Evolutionary conservation across 495 filamentous ascomycete species (phyloP).

Genomic region (Echria macrotheca): DNA sequence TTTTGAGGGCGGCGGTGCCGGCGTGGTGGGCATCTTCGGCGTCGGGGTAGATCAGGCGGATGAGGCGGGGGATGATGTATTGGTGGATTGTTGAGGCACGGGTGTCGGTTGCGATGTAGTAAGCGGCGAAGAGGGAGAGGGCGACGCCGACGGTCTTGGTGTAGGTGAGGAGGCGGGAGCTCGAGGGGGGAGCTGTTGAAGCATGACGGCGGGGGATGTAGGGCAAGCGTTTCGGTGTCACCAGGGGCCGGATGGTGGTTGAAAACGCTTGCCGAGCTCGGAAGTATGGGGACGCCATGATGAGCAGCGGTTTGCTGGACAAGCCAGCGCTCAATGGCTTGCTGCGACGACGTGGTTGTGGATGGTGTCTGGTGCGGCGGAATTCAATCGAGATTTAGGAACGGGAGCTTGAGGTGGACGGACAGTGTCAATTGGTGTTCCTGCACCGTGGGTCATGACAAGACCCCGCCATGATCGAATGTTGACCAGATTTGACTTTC

Average conservation of each 20-base stretch:
- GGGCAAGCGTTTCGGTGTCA: too few relatives aligned
- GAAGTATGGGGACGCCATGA: slow-evolving; percentile 34
- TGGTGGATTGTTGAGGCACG: slow-evolving; percentile 79
- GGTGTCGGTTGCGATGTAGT: slow-evolving; percentile 84
- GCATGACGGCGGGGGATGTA: slow-evolving; percentile 9
- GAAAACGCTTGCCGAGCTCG: slow-evolving; percentile 28
- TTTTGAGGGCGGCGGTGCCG: slow-evolving; percentile 63
- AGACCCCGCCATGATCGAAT: too few relatives aligned
- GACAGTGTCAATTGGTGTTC: too few relatives aligned
- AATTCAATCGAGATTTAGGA: too few relatives aligned
- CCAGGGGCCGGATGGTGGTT: slow-evolving; percentile 26
- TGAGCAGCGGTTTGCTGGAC: slow-evolving; percentile 23
- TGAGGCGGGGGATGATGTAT: slow-evolving; percentile 68
- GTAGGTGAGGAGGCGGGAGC: slow-evolving; percentile 25
- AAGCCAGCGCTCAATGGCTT: slow-evolving; percentile 39
- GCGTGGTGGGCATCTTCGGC: slow-evolving; percentile 87
- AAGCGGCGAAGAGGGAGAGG: slow-evolving; percentile 50
- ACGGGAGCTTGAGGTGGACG: too few relatives aligned
- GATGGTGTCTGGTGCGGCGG: too few relatives aligned
- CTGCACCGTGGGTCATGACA: too few relatives aligned
- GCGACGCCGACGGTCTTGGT: slow-evolving; percentile 50
- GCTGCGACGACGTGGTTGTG: too few relatives aligned
- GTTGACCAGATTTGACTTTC: too few relatives aligned
- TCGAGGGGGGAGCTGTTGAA: slow-evolving; percentile 15
- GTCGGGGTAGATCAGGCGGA: slow-evolving; percentile 69